Base-by-base conservation (phyloP, 805 yeast species). In the Zygotorulaspora sp. region DNA sequence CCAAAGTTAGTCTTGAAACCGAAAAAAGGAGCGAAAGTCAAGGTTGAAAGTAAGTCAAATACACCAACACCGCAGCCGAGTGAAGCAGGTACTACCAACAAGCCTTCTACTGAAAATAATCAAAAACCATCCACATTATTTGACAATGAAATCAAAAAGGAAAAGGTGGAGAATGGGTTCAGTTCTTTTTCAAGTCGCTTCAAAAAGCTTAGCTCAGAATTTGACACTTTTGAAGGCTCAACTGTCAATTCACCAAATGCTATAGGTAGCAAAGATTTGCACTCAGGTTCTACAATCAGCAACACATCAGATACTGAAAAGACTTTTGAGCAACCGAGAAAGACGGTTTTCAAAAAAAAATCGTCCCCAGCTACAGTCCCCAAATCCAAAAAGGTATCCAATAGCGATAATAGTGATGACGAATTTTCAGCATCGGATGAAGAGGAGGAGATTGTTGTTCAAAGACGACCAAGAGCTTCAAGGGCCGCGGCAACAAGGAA, bases 121-220 rank as follows among this genome's bases (percentile, higher is more conserved):
- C 29, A 16, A 19, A 18, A 30, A 7, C 32, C 50, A 6, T 33
- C 49, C 8, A 52, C 58, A 1, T 36, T 54, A 11, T 52, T 52
- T 32, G 57, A 52, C 29, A 34, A 39, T 6, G 21, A 26, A 4
- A 31, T 24, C 6, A 48, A 49, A 23, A 35, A 41, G 12, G 50
- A 40, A 8, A 44, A 40, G n/a, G 38, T 38, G 8, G 40, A 33
- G 6, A 45, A 35, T 5, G 45, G 43, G 10, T 32, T 58, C 25
- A 56, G 63, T 34, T 35, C 54, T 6, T 58, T 60, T 30, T 57
- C 65, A 1, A 55, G 48, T 39, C 57, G 50, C 38, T 60, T 60
- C 33, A 60, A 56, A 32, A 51, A 61, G 35, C 32, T 62, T 3
- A 49, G 59, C 28, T 49, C 55, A n/a, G 48, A 50, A 1, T 57